A percentile compares a stretch with the other conserved stretches of the same genome.
These are phyloP conservation scores for Pseudogymnoascus sp. DNA, from an alignment of 2,329 filamentous ascomycete species.

Conservation along the genomic window DNA sequence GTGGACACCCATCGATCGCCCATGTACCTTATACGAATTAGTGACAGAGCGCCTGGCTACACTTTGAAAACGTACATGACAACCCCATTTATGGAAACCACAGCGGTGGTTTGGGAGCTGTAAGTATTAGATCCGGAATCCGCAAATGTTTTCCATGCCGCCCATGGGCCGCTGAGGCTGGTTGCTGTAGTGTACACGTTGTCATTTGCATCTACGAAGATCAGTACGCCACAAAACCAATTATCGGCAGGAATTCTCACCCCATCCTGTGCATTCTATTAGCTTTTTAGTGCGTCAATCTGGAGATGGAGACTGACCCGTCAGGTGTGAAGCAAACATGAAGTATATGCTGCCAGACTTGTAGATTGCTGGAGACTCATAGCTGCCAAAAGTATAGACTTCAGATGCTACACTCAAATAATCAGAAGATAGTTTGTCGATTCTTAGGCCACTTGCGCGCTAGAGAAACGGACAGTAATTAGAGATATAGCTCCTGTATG, in stretches of 20 bases:
- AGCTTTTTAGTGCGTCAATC: not conserved
- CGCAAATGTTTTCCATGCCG: conserved; percentile 50
- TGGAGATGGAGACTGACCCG: conserved; percentile 30
- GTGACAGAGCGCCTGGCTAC: not conserved
- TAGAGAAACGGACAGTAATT: conserved; percentile 20
- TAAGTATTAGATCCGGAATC: conserved; percentile 48
- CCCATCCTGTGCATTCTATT: not conserved
- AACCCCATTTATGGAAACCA: conserved; percentile 37
- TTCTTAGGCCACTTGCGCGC: conserved; percentile 49
- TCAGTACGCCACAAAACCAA: not conserved
- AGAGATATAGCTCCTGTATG: conserved; percentile 34
- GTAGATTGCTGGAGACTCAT: conserved; percentile 55
- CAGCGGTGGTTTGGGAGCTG: conserved; percentile 50
- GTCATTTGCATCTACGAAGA: conserved; percentile 48
- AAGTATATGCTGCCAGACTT: conserved; percentile 54
- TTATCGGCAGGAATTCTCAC: not conserved
- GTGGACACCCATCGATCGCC: conserved; percentile 56
- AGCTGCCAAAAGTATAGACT: conserved; percentile 41
- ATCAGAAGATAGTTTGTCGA: conserved; percentile 46
- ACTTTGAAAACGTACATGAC: conserved; percentile 19
- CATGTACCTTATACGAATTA: conserved; percentile 42
- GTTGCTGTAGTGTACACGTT: conserved; percentile 54
- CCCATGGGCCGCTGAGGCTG: conserved; percentile 52
- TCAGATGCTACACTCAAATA: conserved; percentile 43
- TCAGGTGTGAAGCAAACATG: conserved; percentile 53